Base-by-base conservation (phyloP, 1,284 basidiomycete species). In the Stygiomarasmius scandens region DNA sequence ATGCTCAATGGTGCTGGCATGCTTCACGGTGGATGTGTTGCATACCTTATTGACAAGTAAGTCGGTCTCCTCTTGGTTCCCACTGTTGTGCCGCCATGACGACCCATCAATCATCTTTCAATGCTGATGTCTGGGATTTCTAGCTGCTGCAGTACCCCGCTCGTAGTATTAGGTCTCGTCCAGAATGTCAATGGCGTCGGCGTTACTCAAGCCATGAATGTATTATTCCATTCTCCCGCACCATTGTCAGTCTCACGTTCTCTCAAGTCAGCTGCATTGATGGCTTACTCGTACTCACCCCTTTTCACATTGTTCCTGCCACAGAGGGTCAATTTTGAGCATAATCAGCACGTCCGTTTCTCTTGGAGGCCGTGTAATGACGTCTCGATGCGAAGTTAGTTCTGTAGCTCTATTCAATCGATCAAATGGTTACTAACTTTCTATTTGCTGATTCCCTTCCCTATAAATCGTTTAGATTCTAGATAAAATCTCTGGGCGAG, bases 1-100 rank as follows among this genome's bases (percentile, higher is more conserved):
- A 88, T 89, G 85, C 73, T 89, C 25, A 89, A 90, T 62, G 87
- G 87, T 14, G 85, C 86, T 29, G 84, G 85, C 1, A 86, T 87
- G 79, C 75, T 89, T 25, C 87, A 90, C 61, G 87, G 88, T 14
- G 87, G 85, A 44, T 87, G 86, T 54, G 67, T 89, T 38, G 84
- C 86, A 49, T 89, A 88, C 68, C 72, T 90, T 55, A 82, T 89
- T 53, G 88, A 90, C 72, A 88, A 87, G 85, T 86, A 60, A 54
- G 80, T 69, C 27, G 22, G 23, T 54, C 24, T 12, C 41, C 24
- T 16, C 23, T 22, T 34, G 16, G 27, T 54, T 29, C 44, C 48
- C 48, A 36, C 41, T n/a, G 38, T 53, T 36, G 47, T 49, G n/a
- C n/a, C 23, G 41, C 6, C 19, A 4, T n/a, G 16, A 29, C 20